Evolutionary conservation across 805 yeast species (phyloP).

Genomic region (Pichia cabralensis): DNA sequence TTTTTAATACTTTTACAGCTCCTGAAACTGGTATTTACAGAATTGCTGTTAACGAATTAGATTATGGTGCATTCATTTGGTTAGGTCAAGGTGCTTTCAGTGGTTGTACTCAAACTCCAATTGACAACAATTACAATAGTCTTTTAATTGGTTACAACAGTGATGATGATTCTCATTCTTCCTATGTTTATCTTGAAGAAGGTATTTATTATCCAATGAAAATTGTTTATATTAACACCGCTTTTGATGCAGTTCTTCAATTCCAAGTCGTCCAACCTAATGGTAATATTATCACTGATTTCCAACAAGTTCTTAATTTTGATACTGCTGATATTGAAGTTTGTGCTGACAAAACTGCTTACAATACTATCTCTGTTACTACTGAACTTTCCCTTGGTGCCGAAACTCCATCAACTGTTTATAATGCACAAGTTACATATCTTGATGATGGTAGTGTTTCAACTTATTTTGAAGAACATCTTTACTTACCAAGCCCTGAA

Average conservation of each 20-base stretch:
- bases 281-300: constrained; percentile 2
- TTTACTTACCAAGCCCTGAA: not conserved
- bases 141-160: constrained; percentile 5
- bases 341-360: not conserved
- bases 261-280: constrained; percentile 8
- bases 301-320: constrained; percentile 4
- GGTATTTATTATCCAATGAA: constrained; percentile 12
- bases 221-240: constrained; percentile 7
- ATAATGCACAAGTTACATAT: not conserved
- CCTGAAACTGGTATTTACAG: constrained; percentile 20
- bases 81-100: constrained; percentile 24
- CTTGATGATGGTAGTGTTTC: not conserved
- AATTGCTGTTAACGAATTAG: constrained; percentile 14
- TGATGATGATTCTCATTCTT: constrained; percentile 1
- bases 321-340: not conserved
- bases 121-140: not conserved
- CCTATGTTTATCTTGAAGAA: constrained; percentile 7
- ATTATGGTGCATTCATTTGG: constrained; percentile 23
- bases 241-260: constrained; percentile 1
- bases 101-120: constrained; percentile 19
- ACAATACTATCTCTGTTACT: not conserved
- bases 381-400: constrained; percentile 1
- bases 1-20: constrained; percentile 11
- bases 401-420: not conserved
- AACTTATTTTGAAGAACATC: constrained; percentile 2